These are phyloP conservation scores for Cornus florida DNA, from an alignment of 148 eudicot genomes.

Conservation along the genomic window DNA sequence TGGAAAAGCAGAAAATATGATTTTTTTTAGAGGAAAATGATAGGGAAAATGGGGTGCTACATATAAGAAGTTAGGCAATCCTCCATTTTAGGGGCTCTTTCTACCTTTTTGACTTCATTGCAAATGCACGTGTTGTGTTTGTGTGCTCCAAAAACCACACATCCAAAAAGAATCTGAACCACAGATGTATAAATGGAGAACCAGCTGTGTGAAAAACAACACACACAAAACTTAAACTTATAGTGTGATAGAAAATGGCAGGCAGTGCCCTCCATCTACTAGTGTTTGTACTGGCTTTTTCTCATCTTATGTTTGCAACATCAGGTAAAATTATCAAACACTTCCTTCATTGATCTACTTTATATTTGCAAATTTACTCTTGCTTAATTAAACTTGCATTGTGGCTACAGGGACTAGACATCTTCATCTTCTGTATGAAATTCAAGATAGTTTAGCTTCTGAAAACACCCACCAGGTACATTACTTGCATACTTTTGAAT, in stretches of 20 bases:
- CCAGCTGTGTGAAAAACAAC: not conserved
- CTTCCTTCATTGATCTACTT: not conserved
- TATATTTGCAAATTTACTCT: not conserved
- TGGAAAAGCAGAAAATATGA: too few relatives aligned
- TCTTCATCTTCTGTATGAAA: constrained; percentile 25
- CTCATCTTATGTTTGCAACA: constrained; percentile 10
- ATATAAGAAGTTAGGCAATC: too few relatives aligned
- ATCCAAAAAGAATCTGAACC: not conserved
- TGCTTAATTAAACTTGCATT: not conserved
- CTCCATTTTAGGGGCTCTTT: not conserved
- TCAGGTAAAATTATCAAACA: constrained; percentile 34
- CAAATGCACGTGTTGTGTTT: too few relatives aligned
- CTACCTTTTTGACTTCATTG: not conserved
- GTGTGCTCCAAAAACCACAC: not conserved
- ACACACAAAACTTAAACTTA: not conserved
- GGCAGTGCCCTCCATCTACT: not conserved
- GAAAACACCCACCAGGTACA: constrained; percentile 31
- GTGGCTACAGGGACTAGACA: constrained; percentile 32
- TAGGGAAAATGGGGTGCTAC: too few relatives aligned
- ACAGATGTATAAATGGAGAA: not conserved
- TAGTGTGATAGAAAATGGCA: not conserved
- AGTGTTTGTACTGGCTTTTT: too few relatives aligned
- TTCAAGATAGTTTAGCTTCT: not conserved
- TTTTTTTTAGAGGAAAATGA: too few relatives aligned
- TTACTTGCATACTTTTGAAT: not conserved